Evolutionary conservation across 164 flowering plant genomes (phyloP), one percentile per base, ranked within the genome.

Genomic region (Piper betle): DNA sequence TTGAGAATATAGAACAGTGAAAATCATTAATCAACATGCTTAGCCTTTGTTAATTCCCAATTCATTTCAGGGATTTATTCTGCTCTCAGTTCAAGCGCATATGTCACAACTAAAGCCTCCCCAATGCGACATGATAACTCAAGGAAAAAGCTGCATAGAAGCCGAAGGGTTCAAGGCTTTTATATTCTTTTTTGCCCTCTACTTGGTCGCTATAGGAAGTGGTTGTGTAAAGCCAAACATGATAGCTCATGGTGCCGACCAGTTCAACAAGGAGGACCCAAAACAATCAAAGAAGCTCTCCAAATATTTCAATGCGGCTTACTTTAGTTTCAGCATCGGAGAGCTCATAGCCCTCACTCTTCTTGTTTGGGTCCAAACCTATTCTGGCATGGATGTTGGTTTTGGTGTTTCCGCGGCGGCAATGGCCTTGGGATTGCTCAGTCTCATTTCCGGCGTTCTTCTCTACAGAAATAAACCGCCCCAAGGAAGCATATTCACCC

Each of bases 211-310:
- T 33, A 50, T 88, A 58, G 99, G 99, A 20, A 90, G 97, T 76
- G 97, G 99, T 0, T 88, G 92, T 58, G 74, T 93, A 6, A 93
- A 93, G 72, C 97, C 96, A 11, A 90, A 90, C 79, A 86, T 93
- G 78, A 82, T 88, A 53, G 79, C 97, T 53, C 96, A 87, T 69
- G 99, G 99, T 4, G 99, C 81, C 52, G 96, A 93, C 69, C 97
- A 93, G 62, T 87, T 90, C 79, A 76, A 69, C 15, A 73, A 67
- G 53, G 72, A 70, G 9, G 74, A 74, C 53, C 72, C 80, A 11
- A 79, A 70, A 50, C 83, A 84, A 55, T 77, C 82, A 61, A 83
- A 84, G 72, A 74, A 74, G 71, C 94, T 90, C 57, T 84, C 96
- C 5, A 72, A 79, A 12, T 93, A 81, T 81, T 93, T 93, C 85